Evolutionary conservation across 768 basidiomycete genomes (phyloP).

Genomic region (Auriscalpium orientale): DNA sequence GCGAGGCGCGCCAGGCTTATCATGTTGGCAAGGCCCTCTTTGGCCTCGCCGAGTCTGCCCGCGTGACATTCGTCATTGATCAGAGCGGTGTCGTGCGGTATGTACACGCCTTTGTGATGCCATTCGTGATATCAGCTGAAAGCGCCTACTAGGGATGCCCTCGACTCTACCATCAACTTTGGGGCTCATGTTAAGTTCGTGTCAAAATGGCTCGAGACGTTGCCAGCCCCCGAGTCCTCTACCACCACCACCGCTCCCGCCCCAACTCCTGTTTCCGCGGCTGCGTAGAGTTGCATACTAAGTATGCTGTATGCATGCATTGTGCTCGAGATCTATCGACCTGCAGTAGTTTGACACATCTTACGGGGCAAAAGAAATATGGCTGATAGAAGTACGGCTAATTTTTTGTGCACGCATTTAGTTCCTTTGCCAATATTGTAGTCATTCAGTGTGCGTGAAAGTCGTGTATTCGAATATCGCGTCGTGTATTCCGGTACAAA

Average conservation of each 20-base stretch:
- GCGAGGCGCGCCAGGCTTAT: slow-evolving; percentile 56
- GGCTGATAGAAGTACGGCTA: no score
- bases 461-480: no score
- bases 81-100: slow-evolving; percentile 60
- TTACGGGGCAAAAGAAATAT: no score
- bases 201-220: slow-evolving; percentile 47
- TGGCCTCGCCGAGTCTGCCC: slow-evolving; percentile 47
- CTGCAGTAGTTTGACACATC: no score
- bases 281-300: no score
- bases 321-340: no score
- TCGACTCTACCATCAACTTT: slow-evolving; percentile 55
- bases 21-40: slow-evolving; percentile 59
- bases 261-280: not conserved
- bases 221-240: not conserved
- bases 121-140: no score
- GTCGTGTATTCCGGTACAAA: no score
- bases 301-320: no score
- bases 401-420: no score
- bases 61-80: slow-evolving; percentile 76
- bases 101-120: slow-evolving; percentile 6
- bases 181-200: slow-evolving; percentile 67
- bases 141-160: slow-evolving; percentile 38
- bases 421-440: no score
- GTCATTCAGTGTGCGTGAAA: no score
- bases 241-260: not conserved